Base-by-base conservation (phyloP, 371 early-diverging fungal genomes). In the Mortierella sp. region DNA sequence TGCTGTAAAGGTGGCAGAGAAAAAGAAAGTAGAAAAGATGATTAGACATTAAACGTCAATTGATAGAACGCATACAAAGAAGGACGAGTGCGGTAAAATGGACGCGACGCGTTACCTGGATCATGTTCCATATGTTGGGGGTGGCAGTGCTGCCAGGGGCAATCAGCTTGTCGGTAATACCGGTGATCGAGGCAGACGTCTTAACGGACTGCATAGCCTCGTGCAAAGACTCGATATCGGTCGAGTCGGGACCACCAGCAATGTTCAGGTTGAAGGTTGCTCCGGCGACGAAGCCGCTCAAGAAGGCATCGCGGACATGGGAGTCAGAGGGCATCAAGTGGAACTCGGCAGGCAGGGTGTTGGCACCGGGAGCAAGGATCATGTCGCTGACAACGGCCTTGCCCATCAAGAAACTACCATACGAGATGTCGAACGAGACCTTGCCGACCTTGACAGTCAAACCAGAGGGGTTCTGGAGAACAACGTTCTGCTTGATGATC, bases 381-480 rank as follows among this genome's bases (percentile, higher is more conserved):
- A 86, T 80, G 73, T 86, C 76, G 13, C 13, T 31, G 39, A 85
- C 71, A 45, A 77, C 47, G 31, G 84, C 85, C 39, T 50, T 43
- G 50, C 85, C 83, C 70, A 91, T 79, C 58, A 82, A 72, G 53
- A 68, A 68, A 7, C 87, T 87, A 39, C 85, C 74, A 72, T 86
- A 86, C n/a, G 71, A 48, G 44, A 89, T 84, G 64, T 86, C 73
- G 73, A 91, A 89, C 58, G 77, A 76, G 55, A 90, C 85, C 68
- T 89, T 80, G 41, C 90, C 91, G 47, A 90, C 72, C 53, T 79
- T 86, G 66, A 90, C 89, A 2, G 90, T 89, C 68, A 90, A 84
- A 26, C 85, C 85, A 16, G 91, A 90, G 6, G 92, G 92, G 74
- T 89, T 90, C 79, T 85, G 85, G 47, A 90, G 74, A 19, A 79